Percentiles rank a stretch among this genome's conserved stretches.
Conservation (phyloP, 2,329 filamentous ascomycete genomes). For the Ceratocystis smalleyi region DNA sequence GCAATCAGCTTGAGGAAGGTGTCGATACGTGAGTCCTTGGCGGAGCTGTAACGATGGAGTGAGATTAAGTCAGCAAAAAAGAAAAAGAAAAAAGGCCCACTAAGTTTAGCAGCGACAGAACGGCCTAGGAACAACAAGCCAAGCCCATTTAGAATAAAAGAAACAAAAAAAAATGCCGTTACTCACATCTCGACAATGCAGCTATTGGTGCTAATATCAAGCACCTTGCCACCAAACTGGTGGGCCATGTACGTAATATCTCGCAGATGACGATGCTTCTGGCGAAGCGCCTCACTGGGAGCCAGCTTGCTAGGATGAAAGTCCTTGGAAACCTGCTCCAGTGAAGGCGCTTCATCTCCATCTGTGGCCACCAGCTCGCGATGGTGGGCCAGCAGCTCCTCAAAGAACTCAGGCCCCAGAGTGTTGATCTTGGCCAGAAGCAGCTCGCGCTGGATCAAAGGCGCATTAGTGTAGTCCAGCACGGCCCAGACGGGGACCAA, state of each 20-base stretch:
- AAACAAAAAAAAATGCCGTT: background rate
- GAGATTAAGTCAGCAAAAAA: conserved; percentile 19
- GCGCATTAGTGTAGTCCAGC: conserved; percentile 82
- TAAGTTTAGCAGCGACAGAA: background rate
- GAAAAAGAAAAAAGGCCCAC: too few species aligned
- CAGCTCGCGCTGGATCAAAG: conserved; percentile 88
- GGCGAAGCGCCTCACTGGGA: conserved; percentile 72
- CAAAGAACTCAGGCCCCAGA: conserved; percentile 92
- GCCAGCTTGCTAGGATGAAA: conserved; percentile 84
- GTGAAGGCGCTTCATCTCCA: conserved; percentile 26
- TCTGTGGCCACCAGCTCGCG: conserved; percentile 57
- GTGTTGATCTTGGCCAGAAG: conserved; percentile 94
- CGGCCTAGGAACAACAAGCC: background rate
- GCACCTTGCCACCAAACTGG: conserved; percentile 92
- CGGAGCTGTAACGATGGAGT: conserved; percentile 44
- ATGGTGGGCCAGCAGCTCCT: conserved; percentile 90
- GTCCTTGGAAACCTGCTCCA: conserved; percentile 42
- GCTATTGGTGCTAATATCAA: conserved; percentile 96
- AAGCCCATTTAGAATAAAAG: background rate
- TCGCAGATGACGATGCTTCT: conserved; percentile 95
- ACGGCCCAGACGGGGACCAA: conserved; percentile 97
- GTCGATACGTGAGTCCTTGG: conserved; percentile 85
- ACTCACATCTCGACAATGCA: conserved; percentile 94
- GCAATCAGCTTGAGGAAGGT: conserved; percentile 92
- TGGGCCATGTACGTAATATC: conserved; percentile 93